Evolutionary conservation across 306 rosid genomes (phyloP).

Genomic region (Sphenostylis stenocarpa): DNA sequence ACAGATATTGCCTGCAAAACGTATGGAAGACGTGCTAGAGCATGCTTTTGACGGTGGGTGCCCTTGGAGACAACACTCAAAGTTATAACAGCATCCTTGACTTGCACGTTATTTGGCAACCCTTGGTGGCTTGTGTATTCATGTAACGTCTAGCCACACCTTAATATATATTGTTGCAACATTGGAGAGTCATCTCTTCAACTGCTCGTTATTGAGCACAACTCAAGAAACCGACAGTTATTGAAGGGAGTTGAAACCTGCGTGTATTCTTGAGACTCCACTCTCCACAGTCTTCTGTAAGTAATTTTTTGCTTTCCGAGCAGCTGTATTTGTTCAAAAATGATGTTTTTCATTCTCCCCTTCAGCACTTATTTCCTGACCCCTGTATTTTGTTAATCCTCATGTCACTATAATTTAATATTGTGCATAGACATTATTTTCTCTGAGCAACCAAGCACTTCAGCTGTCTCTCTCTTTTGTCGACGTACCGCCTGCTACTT

Average conservation of each 20-base stretch:
- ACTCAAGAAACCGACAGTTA: conserved; percentile 10
- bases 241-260: conserved; percentile 27
- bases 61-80: conserved; percentile 78
- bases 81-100: conserved; percentile 50
- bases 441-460: conserved; percentile 17
- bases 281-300: conserved; percentile 27
- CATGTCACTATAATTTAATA: conserved; percentile 10
- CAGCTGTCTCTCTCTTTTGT: neutral
- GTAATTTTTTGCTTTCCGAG: conserved; percentile 13
- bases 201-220: neutral
- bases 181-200: conserved; percentile 13
- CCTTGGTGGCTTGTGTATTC: neutral
- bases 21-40: conserved; percentile 81
- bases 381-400: neutral
- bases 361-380: neutral
- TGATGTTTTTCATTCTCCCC: conserved; percentile 13
- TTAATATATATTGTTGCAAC: neutral
- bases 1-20: conserved; percentile 72
- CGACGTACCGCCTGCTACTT: neutral
- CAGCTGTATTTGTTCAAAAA: conserved; percentile 26
- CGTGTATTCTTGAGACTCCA: conserved; percentile 12
- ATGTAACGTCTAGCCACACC: conserved; percentile 4
- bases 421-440: conserved; percentile 39
- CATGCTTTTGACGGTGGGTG: conserved; percentile 83
- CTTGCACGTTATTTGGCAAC: neutral